Base-by-base conservation (phyloP, 805 yeast genomes). In the Saccharomycopsis sp. region DNA sequence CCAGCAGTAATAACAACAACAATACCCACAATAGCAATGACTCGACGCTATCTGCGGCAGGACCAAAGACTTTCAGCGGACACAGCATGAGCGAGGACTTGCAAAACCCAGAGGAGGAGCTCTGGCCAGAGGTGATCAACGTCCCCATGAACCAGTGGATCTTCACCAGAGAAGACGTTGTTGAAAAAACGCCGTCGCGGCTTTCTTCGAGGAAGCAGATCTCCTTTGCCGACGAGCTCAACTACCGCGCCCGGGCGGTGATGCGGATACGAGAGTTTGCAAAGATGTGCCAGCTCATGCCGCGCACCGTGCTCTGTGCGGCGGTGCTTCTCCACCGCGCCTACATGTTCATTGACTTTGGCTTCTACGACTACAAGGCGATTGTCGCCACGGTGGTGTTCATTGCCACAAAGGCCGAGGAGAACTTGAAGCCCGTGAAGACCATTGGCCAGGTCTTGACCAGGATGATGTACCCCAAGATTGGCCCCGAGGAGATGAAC, bases 381-480 rank as follows among this genome's bases (percentile, higher is more conserved):
- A 38, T 47, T 13, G 43, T 44, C 30, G 48, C 48, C 2, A 42
- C 50, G 2, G 36, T 39, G 16, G 36, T 41, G 5, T 45, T 47
- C 18, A 19, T 47, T 5, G 50, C 50, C 12, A 44, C 48, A 12
- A 47, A 47, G 29, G 42, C 50, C 8, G 50, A 47, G 21, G 50
- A 47, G 20, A 38, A 39, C 22, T 15, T 41, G 32, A 45, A 35
- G 17, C 30, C 43, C 10, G 34, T 47, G 18, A 41, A 44, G 15
- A 19, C 34, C 4, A 35, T 47, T 13, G 48, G 43, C 2, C 23
- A 30, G 8, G 34, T 34, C 10, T 35, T 42, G 30, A 39, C 43
- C 8, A 34, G 19, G n/a, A 27, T 42, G 22, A 12, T 19, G 27
- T 25, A 40, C 9, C 44, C 47, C 7, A 34, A 26, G 10, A 29